A percentile compares a stretch with the other conserved stretches of the same genome.
phyloP scores from a whole-genome alignment of 257 asterid species.

The Gynochthodes officinalis region DNA sequence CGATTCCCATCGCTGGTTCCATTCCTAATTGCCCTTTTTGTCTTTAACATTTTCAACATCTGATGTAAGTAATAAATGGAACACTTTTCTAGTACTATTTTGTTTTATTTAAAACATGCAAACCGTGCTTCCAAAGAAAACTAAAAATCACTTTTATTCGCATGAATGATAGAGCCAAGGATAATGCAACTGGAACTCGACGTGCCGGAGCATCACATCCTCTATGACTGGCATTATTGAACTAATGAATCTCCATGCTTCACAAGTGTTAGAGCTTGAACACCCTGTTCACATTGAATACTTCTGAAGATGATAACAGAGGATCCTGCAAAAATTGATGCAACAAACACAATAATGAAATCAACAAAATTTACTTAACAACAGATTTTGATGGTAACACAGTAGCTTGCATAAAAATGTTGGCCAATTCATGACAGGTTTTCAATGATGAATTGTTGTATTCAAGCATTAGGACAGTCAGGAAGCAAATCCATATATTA shows the following conservation, averaged over 20 bases:
- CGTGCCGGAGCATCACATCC: background rate
- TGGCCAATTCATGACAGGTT: background rate
- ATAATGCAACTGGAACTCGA: background rate
- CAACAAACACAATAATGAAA: background rate
- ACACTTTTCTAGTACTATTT: background rate
- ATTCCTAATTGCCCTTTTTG: background rate
- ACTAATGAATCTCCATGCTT: background rate
- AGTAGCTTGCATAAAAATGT: too few species aligned
- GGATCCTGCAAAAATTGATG: conserved; percentile 47
- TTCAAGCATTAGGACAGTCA: background rate
- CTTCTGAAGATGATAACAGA: conserved; percentile 43
- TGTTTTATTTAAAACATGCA: background rate
- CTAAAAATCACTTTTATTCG: background rate
- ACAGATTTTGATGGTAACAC: background rate
- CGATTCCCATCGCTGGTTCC: background rate
- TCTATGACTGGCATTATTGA: background rate
- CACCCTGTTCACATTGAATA: conserved; percentile 28
- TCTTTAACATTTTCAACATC: background rate
- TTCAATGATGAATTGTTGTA: background rate
- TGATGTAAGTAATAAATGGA: background rate
- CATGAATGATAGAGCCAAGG: background rate
- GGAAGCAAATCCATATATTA: background rate
- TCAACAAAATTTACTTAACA: background rate
- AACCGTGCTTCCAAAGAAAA: too few species aligned
- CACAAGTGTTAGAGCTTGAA: conserved; percentile 35